Evolutionary conservation across 148 eudicot genomes (phyloP), one percentile per base, ranked within the genome.

Genomic region (Silene uniflora): DNA sequence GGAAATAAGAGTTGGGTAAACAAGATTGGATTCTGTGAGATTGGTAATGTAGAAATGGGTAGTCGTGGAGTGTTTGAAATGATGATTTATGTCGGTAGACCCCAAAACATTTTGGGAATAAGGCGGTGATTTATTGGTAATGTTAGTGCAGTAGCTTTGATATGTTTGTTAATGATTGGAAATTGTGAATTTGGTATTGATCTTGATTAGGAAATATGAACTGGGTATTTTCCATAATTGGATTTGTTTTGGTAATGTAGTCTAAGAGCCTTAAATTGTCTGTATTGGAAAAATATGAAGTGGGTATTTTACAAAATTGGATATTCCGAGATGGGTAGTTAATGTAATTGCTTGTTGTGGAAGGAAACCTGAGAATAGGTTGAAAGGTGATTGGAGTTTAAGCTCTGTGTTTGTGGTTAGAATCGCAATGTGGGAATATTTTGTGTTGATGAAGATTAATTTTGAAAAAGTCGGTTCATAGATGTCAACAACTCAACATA

Each of bases 371-470:
- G 5, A 16, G 24, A 44, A 39, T 39, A 39, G 44, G 44, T 39
- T 67, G 9, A 18, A 21, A 39, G 23, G 14, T 68, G 72, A 46
- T 68, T 42, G 72, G 13, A 29, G 22, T 21, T 11, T 19, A 2
- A 68, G 72, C 21, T 68, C 18, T 42, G 56, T 52, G 27, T 13
- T 67, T 67, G 35, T 35, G 22, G 22, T 44, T 42, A 3, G 55
- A 6, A 68, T 68, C 11, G 72, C 12, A 44, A 68, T 68, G 72
- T 39, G 52, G 4, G 56, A 46, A 19, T 67, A n/a, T 67, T 35
- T 21, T 0, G 49, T 67, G 42, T 7, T 22, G 32, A 35, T 35
- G 42, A n/a, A 4, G 16, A 39, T 68, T 44, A 29, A 22, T 68
- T 68, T 42, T 44, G 11, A 17, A 21, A 0, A 10, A n/a, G 65